A percentile compares a stretch with the other conserved stretches of the same genome.
Evolutionary conservation across 176 grass and related monocot genomes (phyloP).

Genomic region (Bothriochloa decipiens): DNA sequence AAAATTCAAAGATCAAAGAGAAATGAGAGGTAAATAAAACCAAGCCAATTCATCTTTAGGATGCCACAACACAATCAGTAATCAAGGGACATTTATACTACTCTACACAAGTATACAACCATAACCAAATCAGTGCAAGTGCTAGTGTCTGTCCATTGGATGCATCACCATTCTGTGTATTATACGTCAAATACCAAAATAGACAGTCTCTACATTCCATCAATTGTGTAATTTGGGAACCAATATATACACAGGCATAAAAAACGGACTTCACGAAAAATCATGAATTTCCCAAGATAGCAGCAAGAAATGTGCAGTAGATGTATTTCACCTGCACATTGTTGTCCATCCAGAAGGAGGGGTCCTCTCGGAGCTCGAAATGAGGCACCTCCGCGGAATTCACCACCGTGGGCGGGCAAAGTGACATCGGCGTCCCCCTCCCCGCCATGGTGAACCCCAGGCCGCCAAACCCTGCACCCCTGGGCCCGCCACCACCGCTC

Average conservation of each 20-base stretch:
- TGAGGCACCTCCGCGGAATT: conserved; percentile 68
- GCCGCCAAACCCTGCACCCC: neutral
- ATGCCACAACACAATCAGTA: neutral
- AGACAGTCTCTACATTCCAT: neutral
- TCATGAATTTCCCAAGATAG: neutral
- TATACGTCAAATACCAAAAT: neutral
- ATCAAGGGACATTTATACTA: neutral
- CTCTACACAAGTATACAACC: neutral
- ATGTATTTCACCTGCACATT: conserved; percentile 93
- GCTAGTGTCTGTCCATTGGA: conserved; percentile 8
- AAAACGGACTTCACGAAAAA: neutral
- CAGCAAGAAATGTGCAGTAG: neutral
- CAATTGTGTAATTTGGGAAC: neutral
- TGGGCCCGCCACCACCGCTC: conserved; percentile 51
- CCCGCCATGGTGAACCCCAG: conserved; percentile 34
- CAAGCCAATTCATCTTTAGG: neutral
- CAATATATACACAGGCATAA: neutral
- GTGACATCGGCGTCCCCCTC: conserved; percentile 43
- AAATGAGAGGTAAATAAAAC: neutral
- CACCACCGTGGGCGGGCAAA: conserved; percentile 33
- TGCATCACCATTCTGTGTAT: neutral
- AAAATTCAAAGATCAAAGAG: conserved; percentile 13
- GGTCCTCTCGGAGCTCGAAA: conserved; percentile 86
- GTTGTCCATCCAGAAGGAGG: conserved; percentile 85
- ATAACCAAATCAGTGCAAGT: neutral